Conservation (phyloP, 2,329 filamentous ascomycete species). For the Orbilia oligospora region DNA sequence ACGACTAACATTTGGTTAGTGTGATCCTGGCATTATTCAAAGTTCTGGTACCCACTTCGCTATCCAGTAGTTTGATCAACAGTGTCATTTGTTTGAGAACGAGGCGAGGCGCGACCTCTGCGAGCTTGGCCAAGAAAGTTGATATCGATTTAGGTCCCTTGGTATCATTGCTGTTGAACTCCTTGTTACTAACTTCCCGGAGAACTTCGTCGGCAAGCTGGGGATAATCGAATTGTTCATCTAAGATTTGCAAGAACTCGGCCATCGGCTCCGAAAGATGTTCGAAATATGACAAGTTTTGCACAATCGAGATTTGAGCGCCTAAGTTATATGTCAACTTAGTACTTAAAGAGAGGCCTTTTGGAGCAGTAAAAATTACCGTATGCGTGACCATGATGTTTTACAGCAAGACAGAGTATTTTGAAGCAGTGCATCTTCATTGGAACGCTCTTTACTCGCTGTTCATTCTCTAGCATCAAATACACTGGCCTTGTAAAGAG, state of each 20-base stretch:
- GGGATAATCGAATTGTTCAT: slow-evolving; percentile 97
- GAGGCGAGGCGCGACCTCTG: slow-evolving; percentile 88
- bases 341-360: neutral
- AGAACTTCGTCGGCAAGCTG: slow-evolving; percentile 94
- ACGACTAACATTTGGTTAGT: slow-evolving; percentile 73
- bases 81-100: slow-evolving; percentile 99
- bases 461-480: slow-evolving; percentile 92
- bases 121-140: slow-evolving; percentile 91
- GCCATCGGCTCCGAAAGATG: slow-evolving; percentile 99
- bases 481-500: slow-evolving; percentile 94
- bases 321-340: slow-evolving; percentile 70
- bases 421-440: slow-evolving; percentile 98
- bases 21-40: neutral
- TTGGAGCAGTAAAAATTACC: slow-evolving; percentile 71
- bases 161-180: slow-evolving; percentile 97
- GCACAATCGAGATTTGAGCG: slow-evolving; percentile 96
- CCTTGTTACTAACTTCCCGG: slow-evolving; percentile 93
- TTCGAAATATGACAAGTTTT: slow-evolving; percentile 98
- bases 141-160: slow-evolving; percentile 97
- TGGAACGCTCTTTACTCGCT: slow-evolving; percentile 86
- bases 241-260: slow-evolving; percentile 94
- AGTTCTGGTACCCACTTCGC: slow-evolving; percentile 75
- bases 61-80: slow-evolving; percentile 93
- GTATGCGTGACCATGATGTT: slow-evolving; percentile 97
- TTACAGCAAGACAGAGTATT: slow-evolving; percentile 94